These are phyloP conservation scores for Sporisorium scitamineum DNA, from an alignment of 1,284 basidiomycete species.

Conservation along the genomic window DNA sequence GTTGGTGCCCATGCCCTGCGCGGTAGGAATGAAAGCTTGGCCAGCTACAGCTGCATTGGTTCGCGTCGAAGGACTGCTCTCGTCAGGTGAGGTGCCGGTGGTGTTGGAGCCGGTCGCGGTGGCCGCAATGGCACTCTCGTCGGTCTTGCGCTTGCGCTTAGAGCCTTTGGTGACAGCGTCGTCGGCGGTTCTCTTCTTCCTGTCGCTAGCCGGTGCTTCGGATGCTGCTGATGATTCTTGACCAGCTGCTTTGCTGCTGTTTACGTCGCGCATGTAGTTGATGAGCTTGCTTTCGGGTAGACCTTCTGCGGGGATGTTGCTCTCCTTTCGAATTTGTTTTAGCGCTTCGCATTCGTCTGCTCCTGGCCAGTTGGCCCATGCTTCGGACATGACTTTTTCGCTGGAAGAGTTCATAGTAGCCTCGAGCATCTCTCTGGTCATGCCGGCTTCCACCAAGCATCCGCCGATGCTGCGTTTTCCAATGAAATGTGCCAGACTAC, in stretches of 20 bases:
- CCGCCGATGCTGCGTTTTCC: slow-evolving; percentile 55
- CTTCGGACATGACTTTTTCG: slow-evolving; percentile 61
- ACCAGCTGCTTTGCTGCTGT: background rate
- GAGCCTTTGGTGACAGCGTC: slow-evolving; percentile 17
- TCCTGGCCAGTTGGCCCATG: slow-evolving; percentile 62
- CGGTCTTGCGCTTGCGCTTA: slow-evolving; percentile 38
- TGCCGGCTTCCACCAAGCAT: slow-evolving; percentile 46
- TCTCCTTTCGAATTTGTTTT: slow-evolving; percentile 55
- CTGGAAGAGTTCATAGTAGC: slow-evolving; percentile 42
- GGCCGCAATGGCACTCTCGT: background rate
- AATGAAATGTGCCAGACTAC: slow-evolving; percentile 56
- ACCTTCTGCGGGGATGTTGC: slow-evolving; percentile 61
- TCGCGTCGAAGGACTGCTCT: slow-evolving; percentile 17
- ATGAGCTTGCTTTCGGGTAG: slow-evolving; percentile 56
- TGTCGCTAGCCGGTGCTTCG: slow-evolving; percentile 9
- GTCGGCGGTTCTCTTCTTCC: slow-evolving; percentile 34
- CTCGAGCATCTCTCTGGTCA: slow-evolving; percentile 50
- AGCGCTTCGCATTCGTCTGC: slow-evolving; percentile 58
- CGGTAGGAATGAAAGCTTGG: slow-evolving; percentile 1
- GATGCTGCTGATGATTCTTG: background rate
- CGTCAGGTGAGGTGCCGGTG: slow-evolving; percentile 10
- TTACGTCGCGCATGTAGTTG: slow-evolving; percentile 25
- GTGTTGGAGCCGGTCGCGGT: slow-evolving; percentile 4
- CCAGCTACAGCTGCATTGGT: background rate
- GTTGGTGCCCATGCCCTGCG: slow-evolving; percentile 2